Conservation (phyloP, 164 flowering plant species). For the Kalanchoe fedtschenkoi region DNA sequence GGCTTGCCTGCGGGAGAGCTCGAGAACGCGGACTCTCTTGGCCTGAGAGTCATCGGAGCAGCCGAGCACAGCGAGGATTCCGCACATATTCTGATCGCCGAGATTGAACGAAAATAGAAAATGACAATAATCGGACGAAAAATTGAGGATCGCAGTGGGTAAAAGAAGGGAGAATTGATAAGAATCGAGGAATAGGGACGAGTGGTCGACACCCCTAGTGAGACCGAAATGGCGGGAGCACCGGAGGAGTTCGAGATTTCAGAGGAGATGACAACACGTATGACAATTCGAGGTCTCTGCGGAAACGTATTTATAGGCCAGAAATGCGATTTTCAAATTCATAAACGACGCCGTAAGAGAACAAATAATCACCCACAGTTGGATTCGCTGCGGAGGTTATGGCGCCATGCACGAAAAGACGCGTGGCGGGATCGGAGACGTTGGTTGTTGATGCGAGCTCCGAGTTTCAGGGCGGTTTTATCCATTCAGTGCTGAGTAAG, state of each 20-base stretch:
- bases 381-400: neutral
- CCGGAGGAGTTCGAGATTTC: neutral
- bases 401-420: neutral
- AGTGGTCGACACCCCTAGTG: neutral
- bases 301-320: neutral
- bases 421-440: neutral
- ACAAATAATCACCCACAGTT: too few species aligned
- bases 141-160: too few species aligned
- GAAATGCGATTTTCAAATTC: too few species aligned
- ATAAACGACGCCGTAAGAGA: neutral
- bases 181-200: neutral
- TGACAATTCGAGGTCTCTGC: neutral
- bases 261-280: neutral
- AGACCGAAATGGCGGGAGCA: neutral
- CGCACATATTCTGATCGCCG: constrained; percentile 42
- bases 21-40: constrained; percentile 66
- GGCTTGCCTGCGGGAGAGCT: constrained; percentile 90
- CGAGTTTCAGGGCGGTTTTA: neutral
- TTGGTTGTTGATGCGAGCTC: neutral
- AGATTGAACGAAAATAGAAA: neutral
- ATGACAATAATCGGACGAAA: neutral
- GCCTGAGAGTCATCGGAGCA: constrained; percentile 76
- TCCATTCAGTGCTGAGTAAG: neutral
- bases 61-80: constrained; percentile 71
- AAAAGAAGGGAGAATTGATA: neutral